A percentile compares a stretch with the other conserved stretches of the same genome.
Evolutionary conservation across 495 filamentous ascomycete species (phyloP).

Genomic region (Penicillium dipodomyicola): DNA sequence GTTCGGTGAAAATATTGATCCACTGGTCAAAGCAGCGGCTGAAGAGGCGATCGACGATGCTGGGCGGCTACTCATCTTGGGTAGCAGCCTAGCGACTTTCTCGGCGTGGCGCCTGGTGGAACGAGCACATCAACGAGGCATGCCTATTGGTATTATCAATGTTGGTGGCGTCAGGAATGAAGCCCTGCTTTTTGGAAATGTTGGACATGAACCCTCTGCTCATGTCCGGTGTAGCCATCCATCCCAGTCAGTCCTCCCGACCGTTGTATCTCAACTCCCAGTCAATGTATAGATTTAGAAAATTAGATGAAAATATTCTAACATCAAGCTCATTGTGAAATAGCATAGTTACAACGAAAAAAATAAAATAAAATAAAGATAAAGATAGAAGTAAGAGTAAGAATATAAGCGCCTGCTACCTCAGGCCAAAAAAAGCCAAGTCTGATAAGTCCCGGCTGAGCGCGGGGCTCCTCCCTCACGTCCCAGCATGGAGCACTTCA

Average conservation of each 20-base stretch:
- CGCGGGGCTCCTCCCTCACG: conserved; percentile 32
- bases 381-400: not conserved
- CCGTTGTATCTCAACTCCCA: conserved; percentile 35
- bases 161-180: conserved; percentile 82
- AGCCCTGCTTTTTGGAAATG: conserved; percentile 58
- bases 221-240: conserved; percentile 42
- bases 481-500: conserved; percentile 28
- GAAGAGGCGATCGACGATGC: conserved; percentile 77
- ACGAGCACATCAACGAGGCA: conserved; percentile 73
- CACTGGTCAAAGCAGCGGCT: conserved; percentile 66
- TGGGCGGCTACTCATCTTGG: conserved; percentile 71
- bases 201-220: conserved; percentile 24
- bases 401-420: not conserved
- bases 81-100: conserved; percentile 89
- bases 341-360: not conserved
- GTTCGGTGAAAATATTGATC: conserved; percentile 87
- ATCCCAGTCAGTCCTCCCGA: conserved; percentile 38
- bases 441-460: conserved; percentile 20
- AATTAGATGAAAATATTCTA: conserved; percentile 2
- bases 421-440: conserved; percentile 8
- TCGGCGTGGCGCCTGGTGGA: conserved; percentile 90
- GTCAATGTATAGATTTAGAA: conserved; percentile 14
- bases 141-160: conserved; percentile 83
- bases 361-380: too few relatives aligned
- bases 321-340: not conserved